phyloP scores from a whole-genome alignment of 306 rosid genomes.

The Lathyrus oleraceus region DNA sequence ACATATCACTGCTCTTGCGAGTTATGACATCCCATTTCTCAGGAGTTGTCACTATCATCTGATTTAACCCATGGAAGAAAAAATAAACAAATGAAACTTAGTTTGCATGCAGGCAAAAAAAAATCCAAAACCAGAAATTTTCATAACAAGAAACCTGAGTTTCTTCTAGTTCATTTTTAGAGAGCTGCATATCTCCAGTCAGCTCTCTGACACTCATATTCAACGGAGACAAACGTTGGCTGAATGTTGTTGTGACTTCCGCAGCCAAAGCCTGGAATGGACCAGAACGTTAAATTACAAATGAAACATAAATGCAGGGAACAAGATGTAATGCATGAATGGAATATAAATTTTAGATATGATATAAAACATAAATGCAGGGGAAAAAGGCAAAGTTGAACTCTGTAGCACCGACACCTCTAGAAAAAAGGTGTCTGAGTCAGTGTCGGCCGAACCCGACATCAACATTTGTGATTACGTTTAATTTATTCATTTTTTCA shows the following conservation, averaged over 20 bases:
- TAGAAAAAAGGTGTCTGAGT: too few species aligned
- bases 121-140: conserved; percentile 34
- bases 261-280: conserved; percentile 90
- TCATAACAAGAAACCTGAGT: conserved; percentile 72
- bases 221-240: conserved; percentile 93
- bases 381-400: conserved; percentile 13
- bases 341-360: background rate
- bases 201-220: conserved; percentile 90
- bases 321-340: conserved; percentile 7
- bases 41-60: conserved; percentile 99
- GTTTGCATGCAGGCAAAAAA: conserved; percentile 24
- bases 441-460: too few species aligned
- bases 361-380: conserved; percentile 18
- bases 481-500: too few species aligned
- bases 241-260: conserved; percentile 89
- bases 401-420: too few species aligned
- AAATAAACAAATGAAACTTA: conserved; percentile 12
- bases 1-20: conserved; percentile 98
- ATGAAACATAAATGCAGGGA: conserved; percentile 27
- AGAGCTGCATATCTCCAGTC: conserved; percentile 98
- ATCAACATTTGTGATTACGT: too few species aligned
- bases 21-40: conserved; percentile 99
- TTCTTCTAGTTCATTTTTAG: conserved; percentile 90
- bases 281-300: conserved; percentile 32
- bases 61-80: conserved; percentile 37